Evolutionary conservation across 768 basidiomycete species (phyloP).

Genomic region (Lactarius indigo): DNA sequence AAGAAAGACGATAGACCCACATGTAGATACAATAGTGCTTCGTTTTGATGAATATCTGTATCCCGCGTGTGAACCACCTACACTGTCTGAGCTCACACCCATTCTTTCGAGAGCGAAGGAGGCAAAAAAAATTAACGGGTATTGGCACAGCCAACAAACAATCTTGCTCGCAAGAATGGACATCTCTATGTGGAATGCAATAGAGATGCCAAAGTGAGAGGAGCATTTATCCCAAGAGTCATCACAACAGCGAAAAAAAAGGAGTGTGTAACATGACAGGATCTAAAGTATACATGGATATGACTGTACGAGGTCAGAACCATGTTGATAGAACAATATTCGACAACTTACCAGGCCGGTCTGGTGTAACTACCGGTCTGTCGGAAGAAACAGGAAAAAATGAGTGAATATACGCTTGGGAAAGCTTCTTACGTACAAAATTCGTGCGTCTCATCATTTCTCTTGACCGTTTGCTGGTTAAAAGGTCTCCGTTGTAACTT

Average conservation of each 20-base stretch:
- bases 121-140: conserved; percentile 42
- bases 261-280: conserved; percentile 31
- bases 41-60: conserved; percentile 31
- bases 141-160: conserved; percentile 15
- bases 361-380: conserved; percentile 35
- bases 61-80: conserved; percentile 52
- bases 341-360: conserved; percentile 31
- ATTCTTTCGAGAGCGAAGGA: conserved; percentile 33
- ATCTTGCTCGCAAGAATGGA: conserved; percentile 86
- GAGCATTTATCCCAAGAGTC: conserved; percentile 41
- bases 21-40: conserved; percentile 8
- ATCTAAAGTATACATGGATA: conserved; percentile 37
- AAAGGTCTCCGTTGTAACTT: conserved; percentile 30
- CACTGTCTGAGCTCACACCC: conserved; percentile 32
- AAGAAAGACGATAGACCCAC: conserved; percentile 1
- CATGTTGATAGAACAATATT: conserved; percentile 21
- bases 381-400: conserved; percentile 14
- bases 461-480: conserved; percentile 90
- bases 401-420: conserved; percentile 15
- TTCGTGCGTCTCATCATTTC: conserved; percentile 92
- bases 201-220: conserved; percentile 85
- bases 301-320: conserved; percentile 27
- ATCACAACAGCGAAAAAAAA: conserved; percentile 3
- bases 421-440: conserved; percentile 60
- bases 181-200: conserved; percentile 59